These are phyloP conservation scores for Epicoccum nigrum DNA, from an alignment of 2,329 filamentous ascomycete genomes.

Conservation along the genomic window DNA sequence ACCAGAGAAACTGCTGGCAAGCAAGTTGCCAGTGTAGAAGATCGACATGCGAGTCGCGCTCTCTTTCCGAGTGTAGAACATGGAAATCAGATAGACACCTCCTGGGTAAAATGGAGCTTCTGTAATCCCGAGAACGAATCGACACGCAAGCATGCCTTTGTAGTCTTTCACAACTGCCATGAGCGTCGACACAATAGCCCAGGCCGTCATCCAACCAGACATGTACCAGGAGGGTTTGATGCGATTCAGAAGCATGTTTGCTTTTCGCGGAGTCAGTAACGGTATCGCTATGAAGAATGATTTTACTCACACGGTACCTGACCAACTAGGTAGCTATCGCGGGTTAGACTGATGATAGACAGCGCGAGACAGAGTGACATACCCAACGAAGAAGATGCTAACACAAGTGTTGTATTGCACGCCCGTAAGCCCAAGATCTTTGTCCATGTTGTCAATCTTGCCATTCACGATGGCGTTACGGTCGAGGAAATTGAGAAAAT, in stretches of 20 bases:
- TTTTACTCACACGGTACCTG: slow-evolving; percentile 44
- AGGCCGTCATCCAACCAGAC: slow-evolving; percentile 41
- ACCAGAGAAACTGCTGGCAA: slow-evolving; percentile 51
- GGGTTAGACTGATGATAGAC: slow-evolving; percentile 24
- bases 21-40: slow-evolving; percentile 49
- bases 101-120: slow-evolving; percentile 44
- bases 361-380: not conserved
- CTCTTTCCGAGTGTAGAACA: slow-evolving; percentile 47
- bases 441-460: slow-evolving; percentile 65
- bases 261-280: not conserved
- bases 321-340: slow-evolving; percentile 34
- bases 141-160: slow-evolving; percentile 38
- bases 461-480: slow-evolving; percentile 70
- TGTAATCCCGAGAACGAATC: slow-evolving; percentile 35
- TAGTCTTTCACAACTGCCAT: slow-evolving; percentile 38
- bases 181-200: slow-evolving; percentile 42
- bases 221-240: slow-evolving; percentile 40
- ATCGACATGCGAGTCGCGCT: slow-evolving; percentile 41
- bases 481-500: slow-evolving; percentile 55
- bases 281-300: not conserved
- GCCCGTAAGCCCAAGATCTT: slow-evolving; percentile 59
- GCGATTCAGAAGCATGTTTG: slow-evolving; percentile 51
- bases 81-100: slow-evolving; percentile 43
- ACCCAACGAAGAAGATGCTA: slow-evolving; percentile 64
- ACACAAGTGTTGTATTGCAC: slow-evolving; percentile 67